Evolutionary conservation across 805 yeast genomes (phyloP).

Genomic region (Teunomyces tritomae): DNA sequence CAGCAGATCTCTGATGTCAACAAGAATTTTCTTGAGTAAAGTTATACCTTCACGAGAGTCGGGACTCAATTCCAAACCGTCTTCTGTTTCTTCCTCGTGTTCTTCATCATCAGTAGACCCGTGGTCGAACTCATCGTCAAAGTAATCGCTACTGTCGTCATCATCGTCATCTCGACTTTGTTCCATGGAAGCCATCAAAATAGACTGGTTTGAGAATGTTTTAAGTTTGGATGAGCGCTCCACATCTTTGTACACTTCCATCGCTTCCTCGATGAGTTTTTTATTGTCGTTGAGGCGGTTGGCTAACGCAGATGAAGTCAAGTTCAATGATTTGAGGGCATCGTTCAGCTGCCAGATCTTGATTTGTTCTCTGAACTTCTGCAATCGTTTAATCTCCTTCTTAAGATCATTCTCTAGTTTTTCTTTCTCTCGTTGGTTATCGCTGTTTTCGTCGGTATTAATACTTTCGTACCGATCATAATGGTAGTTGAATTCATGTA

Average conservation of each 20-base stretch:
- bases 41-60: slow-evolving; percentile 34
- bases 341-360: slow-evolving; percentile 42
- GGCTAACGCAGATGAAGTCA: slow-evolving; percentile 10
- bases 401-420: slow-evolving; percentile 44
- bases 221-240: slow-evolving; percentile 43
- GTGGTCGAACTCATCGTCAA: slow-evolving; percentile 20
- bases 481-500: slow-evolving; percentile 44
- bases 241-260: slow-evolving; percentile 45
- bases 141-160: slow-evolving; percentile 25
- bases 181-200: slow-evolving; percentile 41
- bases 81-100: slow-evolving; percentile 13
- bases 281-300: slow-evolving; percentile 35
- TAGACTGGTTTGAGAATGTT: slow-evolving; percentile 43
- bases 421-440: slow-evolving; percentile 42
- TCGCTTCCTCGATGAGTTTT: slow-evolving; percentile 41
- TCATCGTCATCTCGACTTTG: slow-evolving; percentile 22
- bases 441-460: slow-evolving; percentile 31
- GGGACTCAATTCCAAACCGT: slow-evolving; percentile 20
- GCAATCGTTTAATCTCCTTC: slow-evolving; percentile 45
- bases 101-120: slow-evolving; percentile 20
- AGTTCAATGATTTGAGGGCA: slow-evolving; percentile 13
- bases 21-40: slow-evolving; percentile 29
- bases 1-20: slow-evolving; percentile 33
- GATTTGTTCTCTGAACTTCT: slow-evolving; percentile 45
- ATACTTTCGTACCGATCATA: slow-evolving; percentile 40